These are phyloP conservation scores for Ophiostoma perfectum DNA, from an alignment of 2,329 filamentous ascomycete species.

Conservation along the genomic window DNA sequence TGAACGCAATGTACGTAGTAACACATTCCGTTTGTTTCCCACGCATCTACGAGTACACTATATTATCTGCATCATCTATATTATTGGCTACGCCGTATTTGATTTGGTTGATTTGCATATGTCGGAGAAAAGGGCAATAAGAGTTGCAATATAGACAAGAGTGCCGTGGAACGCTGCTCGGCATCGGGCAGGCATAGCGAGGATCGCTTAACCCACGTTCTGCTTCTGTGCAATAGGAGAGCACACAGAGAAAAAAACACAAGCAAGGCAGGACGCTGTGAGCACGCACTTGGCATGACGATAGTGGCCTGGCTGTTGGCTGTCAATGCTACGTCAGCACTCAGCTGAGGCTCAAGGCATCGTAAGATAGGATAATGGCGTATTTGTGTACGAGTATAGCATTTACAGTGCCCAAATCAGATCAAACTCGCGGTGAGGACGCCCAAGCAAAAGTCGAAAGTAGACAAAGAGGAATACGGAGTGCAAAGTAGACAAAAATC, in stretches of 20 bases:
- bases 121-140: slow-evolving; percentile 8
- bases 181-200: background rate
- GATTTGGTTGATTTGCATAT: background rate
- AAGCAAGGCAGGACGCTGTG: background rate
- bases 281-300: background rate
- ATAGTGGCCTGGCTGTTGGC: background rate
- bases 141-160: slow-evolving; percentile 8
- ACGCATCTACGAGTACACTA: too few relatives aligned
- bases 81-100: too few relatives aligned
- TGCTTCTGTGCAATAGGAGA: background rate
- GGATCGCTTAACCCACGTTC: background rate
- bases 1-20: too few relatives aligned
- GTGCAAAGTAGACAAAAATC: background rate
- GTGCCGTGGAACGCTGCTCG: slow-evolving; percentile 1
- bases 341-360: slow-evolving; percentile 4
- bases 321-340: background rate
- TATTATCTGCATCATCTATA: too few relatives aligned
- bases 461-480: background rate
- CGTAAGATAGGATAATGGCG: background rate
- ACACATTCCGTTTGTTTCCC: too few relatives aligned
- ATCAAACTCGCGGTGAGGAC: background rate
- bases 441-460: background rate
- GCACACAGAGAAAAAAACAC: background rate
- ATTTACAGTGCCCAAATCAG: background rate
- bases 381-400: too few relatives aligned